A percentile compares a stretch with the other conserved stretches of the same genome.
Conservation (phyloP, 352 stramenopile species). For the Phytophthora lateralis region DNA sequence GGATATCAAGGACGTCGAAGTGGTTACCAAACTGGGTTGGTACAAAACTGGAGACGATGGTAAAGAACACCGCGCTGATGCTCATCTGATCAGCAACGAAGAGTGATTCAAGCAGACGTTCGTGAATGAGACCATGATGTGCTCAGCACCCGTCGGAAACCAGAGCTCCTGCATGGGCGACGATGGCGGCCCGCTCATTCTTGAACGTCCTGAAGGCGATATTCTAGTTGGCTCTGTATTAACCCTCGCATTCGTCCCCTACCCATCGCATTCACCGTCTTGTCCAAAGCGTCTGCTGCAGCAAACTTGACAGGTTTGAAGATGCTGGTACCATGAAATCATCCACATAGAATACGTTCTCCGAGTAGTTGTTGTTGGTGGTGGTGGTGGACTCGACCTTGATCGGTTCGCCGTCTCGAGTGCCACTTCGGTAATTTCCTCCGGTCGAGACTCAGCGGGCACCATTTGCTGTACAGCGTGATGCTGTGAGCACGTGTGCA, state of each 20-base stretch:
- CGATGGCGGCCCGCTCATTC: constrained; percentile 52
- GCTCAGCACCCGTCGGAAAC: constrained; percentile 30
- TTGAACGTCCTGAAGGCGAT: constrained; percentile 32
- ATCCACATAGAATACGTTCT: constrained; percentile 18
- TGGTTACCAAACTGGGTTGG: constrained; percentile 34
- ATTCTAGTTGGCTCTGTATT: constrained; percentile 47
- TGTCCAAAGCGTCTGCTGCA: too few species aligned
- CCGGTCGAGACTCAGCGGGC: constrained; percentile 14
- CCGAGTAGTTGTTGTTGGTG: constrained; percentile 21
- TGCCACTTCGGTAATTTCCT: constrained; percentile 15
- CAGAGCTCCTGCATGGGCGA: constrained; percentile 51
- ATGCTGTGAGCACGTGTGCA: constrained; percentile 17
- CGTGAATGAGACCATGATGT: constrained; percentile 48
- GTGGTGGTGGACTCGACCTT: constrained; percentile 15
- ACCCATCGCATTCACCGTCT: too few species aligned
- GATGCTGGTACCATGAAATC: constrained; percentile 64
- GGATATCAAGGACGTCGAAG: constrained; percentile 29
- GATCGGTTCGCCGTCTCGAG: constrained; percentile 18
- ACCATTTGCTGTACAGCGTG: constrained; percentile 1
- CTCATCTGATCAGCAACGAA: constrained; percentile 41
- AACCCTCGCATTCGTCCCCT: too few species aligned
- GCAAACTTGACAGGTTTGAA: too few species aligned
- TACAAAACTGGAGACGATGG: constrained; percentile 26
- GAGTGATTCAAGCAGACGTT: constrained; percentile 35
- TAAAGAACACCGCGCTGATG: constrained; percentile 25